Evolutionary conservation across 2,329 filamentous ascomycete species (phyloP), one percentile per base, ranked within the genome.

Genomic region (Colletotrichum somersetense): DNA sequence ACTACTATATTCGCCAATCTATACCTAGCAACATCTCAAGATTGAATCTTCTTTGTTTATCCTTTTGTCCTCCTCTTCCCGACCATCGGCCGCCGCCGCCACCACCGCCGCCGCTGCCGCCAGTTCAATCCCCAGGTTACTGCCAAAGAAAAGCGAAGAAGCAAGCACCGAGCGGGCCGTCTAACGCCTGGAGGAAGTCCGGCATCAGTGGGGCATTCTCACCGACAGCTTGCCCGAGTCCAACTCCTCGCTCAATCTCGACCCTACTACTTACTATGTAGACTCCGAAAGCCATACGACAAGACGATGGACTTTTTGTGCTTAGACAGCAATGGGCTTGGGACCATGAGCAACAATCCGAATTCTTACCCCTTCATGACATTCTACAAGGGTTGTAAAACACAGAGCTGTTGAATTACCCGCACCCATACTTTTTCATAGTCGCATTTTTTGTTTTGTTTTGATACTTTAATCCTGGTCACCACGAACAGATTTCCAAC

Each of bases 171-270:
- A 57, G 46, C 55, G 38, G 23, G 23, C 38, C 46, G 42, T 30
- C 64, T 42, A n/a, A 26, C 55, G 35, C 56, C 46, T 61, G 62
- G 62, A 71, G 56, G 33, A 55, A 71, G n/a, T 35, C 48, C 20
- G 44, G 26, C 62, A 26, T 58, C 62, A 53, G 53, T 69, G 30
- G 12, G 33, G 20, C 42, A 33, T 26, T 26, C 20, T 67, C 62
- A 40, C 33, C 56, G 55, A 33, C 16, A 48, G 30, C 56, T 61
- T 23, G 40, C 67, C 64, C 57, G 35, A 52, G 50, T 52, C 38
- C 48, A 62, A 40, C 48, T 62, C 46, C 18, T 48, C 8, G 3
- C 18, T 46, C 8, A 46, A 8, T 48, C 48, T 55, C 20, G 40
- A 40, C 5, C 18, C 18, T 18, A 30, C 30, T 30, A 30, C 30